These are phyloP conservation scores for Blastomyces emzantsi DNA, from an alignment of 2,329 filamentous ascomycete genomes.

Conservation along the genomic window DNA sequence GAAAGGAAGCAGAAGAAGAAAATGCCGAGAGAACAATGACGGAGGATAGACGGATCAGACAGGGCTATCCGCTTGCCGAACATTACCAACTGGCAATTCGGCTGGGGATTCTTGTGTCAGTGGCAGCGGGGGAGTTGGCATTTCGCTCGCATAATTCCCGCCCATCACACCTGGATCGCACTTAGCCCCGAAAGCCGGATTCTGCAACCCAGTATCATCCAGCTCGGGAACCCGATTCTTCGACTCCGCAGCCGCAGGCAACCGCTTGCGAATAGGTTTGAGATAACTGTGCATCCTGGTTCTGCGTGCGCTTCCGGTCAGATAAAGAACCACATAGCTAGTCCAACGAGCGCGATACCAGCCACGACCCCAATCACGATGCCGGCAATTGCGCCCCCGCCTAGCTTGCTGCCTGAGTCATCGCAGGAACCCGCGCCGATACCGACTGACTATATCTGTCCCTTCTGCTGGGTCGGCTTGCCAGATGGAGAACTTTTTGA, in stretches of 20 bases:
- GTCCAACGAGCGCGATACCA: neutral
- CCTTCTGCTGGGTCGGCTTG: conserved; percentile 14
- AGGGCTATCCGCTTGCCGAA: neutral
- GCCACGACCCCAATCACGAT: conserved; percentile 11
- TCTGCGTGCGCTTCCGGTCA: conserved; percentile 6
- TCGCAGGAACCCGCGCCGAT: neutral
- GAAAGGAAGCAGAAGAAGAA: neutral
- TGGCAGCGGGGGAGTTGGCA: neutral
- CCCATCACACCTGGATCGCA: neutral
- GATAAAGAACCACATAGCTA: conserved; percentile 3
- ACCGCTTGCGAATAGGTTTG: neutral
- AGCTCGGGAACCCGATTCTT: neutral
- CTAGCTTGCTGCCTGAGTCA: neutral
- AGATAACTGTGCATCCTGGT: neutral
- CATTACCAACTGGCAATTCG: neutral
- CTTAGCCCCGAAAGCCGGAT: neutral
- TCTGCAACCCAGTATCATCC: neutral
- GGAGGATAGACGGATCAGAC: neutral
- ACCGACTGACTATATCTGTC: conserved; percentile 19
- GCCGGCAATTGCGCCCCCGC: conserved; percentile 10
- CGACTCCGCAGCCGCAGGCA: neutral
- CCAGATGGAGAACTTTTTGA: conserved; percentile 19
- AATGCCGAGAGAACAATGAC: too few relatives aligned
- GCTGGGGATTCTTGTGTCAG: neutral
- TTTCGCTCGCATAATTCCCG: neutral